Conservation (phyloP, 192 early-diverging fungal species). For the Chytriomyces sp. region DNA sequence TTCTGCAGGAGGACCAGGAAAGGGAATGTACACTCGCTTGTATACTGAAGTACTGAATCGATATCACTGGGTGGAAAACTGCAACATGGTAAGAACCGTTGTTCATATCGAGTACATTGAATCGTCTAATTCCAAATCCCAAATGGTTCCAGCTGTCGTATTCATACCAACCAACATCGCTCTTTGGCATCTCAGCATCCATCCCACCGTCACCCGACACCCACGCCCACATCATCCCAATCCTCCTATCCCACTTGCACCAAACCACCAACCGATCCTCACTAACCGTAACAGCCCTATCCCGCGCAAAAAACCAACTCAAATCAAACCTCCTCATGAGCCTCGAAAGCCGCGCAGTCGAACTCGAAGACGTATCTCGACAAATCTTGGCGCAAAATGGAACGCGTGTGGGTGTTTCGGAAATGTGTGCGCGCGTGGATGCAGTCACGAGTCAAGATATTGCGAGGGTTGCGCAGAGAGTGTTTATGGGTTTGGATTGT, state of each 20-base stretch:
- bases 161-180: conserved; percentile 82
- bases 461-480: conserved; percentile 71
- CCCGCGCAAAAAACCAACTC: conserved; percentile 94
- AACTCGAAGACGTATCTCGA: conserved; percentile 92
- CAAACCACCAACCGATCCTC: conserved; percentile 62
- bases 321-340: conserved; percentile 92
- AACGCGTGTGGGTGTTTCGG: conserved; percentile 71
- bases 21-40: conserved; percentile 98
- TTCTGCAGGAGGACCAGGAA: conserved; percentile 95
- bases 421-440: conserved; percentile 84
- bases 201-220: conserved; percentile 75
- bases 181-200: conserved; percentile 92
- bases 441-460: conserved; percentile 76
- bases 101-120: background rate
- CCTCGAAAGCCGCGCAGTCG: conserved; percentile 89
- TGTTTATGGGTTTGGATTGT: conserved; percentile 66
- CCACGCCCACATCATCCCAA: conserved; percentile 74
- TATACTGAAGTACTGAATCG: conserved; percentile 95
- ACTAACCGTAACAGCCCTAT: conserved; percentile 68
- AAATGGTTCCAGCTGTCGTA: conserved; percentile 52
- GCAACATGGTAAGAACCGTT: conserved; percentile 75
- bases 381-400: conserved; percentile 75
- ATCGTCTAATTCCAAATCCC: background rate
- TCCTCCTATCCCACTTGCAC: conserved; percentile 84
- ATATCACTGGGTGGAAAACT: conserved; percentile 93